phyloP scores from a whole-genome alignment of 345 rosid species.

The Angophora floribunda region DNA sequence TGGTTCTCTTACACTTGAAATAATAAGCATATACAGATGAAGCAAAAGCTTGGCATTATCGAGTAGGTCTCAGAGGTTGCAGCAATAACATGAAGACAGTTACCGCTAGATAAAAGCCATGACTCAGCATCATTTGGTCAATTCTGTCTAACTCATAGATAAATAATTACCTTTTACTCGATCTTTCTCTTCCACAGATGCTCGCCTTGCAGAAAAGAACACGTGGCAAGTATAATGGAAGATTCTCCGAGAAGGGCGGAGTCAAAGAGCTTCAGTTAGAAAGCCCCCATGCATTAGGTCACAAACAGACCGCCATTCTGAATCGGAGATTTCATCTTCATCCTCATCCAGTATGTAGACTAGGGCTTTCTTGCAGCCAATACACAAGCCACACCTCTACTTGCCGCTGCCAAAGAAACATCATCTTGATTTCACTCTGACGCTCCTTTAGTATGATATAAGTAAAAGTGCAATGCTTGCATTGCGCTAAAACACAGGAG shows the following conservation, averaged over 20 bases:
- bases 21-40: too few relatives aligned
- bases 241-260: neutral
- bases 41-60: accelerated
- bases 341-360: too few relatives aligned
- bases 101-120: neutral
- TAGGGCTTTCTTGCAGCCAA: neutral
- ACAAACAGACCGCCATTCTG: neutral
- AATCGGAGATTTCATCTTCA: neutral
- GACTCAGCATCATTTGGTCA: neutral
- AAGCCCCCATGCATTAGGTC: neutral
- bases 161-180: accelerated
- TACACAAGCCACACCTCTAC: too few relatives aligned
- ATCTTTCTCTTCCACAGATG: neutral
- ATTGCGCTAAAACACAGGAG: neutral
- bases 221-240: neutral
- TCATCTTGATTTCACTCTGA: neutral
- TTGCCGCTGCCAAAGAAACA: neutral
- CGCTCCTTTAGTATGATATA: neutral
- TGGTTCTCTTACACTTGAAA: neutral
- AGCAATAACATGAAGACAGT: neutral
- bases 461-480: neutral
- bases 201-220: neutral
- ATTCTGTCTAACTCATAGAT: neutral
- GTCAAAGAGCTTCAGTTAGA: neutral
- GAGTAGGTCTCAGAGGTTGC: neutral